These are phyloP conservation scores for Populus hybrid DNA, from an alignment of 441 rosid species.

Conservation along the genomic window DNA sequence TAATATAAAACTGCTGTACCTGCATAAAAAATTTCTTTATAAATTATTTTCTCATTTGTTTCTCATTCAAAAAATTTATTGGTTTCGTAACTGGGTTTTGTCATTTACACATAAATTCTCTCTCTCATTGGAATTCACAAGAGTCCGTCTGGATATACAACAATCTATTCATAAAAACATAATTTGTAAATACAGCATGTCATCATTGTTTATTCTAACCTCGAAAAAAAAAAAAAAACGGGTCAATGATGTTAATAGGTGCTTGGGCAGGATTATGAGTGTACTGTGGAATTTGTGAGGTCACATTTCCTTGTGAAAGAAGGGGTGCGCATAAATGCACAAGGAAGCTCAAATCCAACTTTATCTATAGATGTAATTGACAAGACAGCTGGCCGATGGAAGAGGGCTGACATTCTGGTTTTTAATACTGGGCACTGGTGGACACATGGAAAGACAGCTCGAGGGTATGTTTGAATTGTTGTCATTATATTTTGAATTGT, in stretches of 20 bases:
- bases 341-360: constrained; percentile 75
- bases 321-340: constrained; percentile 67
- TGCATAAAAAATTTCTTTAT: not conserved
- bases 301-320: constrained; percentile 95
- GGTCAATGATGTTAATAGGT: constrained; percentile 8
- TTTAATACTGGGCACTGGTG: constrained; percentile 98
- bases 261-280: constrained; percentile 62
- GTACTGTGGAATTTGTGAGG: constrained; percentile 81
- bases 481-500: not conserved
- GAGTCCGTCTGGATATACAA: not conserved
- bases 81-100: not conserved
- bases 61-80: not conserved
- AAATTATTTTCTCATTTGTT: not conserved
- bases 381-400: constrained; percentile 64
- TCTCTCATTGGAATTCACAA: not conserved
- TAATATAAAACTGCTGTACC: not conserved
- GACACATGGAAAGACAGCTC: constrained; percentile 92
- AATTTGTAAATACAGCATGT: not conserved
- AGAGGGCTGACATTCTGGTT: constrained; percentile 72
- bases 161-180: not conserved
- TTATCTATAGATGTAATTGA: constrained; percentile 79
- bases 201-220: not conserved
- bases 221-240: not conserved
- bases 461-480: constrained; percentile 49
- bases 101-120: not conserved